Evolutionary conservation across 768 basidiomycete species (phyloP), one percentile per base, ranked within the genome.

Genomic region (Boletellus ananiceps): DNA sequence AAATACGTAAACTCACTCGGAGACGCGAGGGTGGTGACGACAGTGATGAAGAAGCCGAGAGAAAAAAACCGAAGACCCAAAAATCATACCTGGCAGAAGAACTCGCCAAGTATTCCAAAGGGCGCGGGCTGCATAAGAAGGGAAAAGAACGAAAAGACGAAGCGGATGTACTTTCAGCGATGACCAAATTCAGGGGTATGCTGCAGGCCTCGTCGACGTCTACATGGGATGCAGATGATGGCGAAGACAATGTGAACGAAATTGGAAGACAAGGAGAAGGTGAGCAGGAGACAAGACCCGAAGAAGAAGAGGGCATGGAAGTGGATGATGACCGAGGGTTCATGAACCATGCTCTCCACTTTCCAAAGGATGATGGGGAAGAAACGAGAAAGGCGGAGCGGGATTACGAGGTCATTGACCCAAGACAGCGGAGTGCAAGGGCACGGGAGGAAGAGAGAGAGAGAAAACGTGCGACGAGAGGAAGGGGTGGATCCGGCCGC

Each of bases 371-470:
- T 40, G 81, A 89, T 56, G 75, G 74, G 19, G 88, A 88, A 58
- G 89, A 92, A 68, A 76, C 75, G 19, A 64, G 65, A 52, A 90
- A 90, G 66, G 90, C 87, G 1, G 85, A 90, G 64, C 69, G 87
- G 46, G 90, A 93, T 49, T 92, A 91, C 59, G 89, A 93, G 68
- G 89, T 93, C 23, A 93, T 93, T 62, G 90, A 93, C 62, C 89
- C 90, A 0, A 70, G 90, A 50, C 77, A 79, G 41, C 69, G 90
- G 47, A 76, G 83, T 38, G 87, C 86, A 19, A 70, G 79, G 41
- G 90, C 90, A 21, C 81, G 75, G 59, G 86, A 91, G 59, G 90
- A 93, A 61, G 88, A 89, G 57, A 73, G 74, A 56, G 86, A 87
- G 51, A 72, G 82, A 58, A 88, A 82, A 45, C 64, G 67, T 12